These are phyloP conservation scores for Mycena chlorophos DNA, from an alignment of 768 basidiomycete genomes.

Conservation along the genomic window DNA sequence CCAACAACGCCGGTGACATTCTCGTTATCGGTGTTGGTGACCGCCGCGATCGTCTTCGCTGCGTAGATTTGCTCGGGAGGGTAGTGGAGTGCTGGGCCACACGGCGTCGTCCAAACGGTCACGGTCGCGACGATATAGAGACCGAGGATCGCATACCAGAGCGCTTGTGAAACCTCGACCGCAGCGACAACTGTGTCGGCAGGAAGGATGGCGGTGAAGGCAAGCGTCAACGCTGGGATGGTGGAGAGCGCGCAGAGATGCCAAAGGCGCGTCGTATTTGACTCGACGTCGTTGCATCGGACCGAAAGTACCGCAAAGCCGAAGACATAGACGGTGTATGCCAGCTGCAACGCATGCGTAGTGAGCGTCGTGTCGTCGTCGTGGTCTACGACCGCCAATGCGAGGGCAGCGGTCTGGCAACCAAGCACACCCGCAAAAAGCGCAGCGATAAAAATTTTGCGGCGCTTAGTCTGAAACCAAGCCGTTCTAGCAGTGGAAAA, in stretches of 20 bases:
- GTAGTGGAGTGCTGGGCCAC: constrained; percentile 75
- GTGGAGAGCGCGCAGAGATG: constrained; percentile 63
- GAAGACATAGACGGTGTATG: constrained; percentile 62
- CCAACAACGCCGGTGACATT: constrained; percentile 73
- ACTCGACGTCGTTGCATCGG: constrained; percentile 39
- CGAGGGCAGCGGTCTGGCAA: constrained; percentile 55
- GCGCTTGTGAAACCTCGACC: constrained; percentile 24
- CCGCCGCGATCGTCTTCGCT: constrained; percentile 58
- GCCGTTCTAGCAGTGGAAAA: not conserved
- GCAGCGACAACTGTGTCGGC: constrained; percentile 32
- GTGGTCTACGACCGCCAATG: constrained; percentile 46
- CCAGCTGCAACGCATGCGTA: constrained; percentile 45
- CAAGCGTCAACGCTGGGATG: constrained; percentile 46
- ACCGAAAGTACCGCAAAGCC: constrained; percentile 54
- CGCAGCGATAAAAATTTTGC: constrained; percentile 54
- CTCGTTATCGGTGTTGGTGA: constrained; percentile 62
- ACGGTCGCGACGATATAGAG: constrained; percentile 49
- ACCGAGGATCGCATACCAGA: constrained; percentile 56
- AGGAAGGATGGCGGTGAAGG: constrained; percentile 60
- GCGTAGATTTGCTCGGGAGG: constrained; percentile 75
- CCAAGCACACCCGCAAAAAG: constrained; percentile 48
- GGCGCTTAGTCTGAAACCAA: constrained; percentile 54
- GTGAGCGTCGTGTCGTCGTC: constrained; percentile 33
- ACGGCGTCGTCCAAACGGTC: constrained; percentile 54
- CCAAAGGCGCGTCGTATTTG: constrained; percentile 52